Conservation (phyloP, 345 rosid genomes). For the Euphorbia lathyris region DNA sequence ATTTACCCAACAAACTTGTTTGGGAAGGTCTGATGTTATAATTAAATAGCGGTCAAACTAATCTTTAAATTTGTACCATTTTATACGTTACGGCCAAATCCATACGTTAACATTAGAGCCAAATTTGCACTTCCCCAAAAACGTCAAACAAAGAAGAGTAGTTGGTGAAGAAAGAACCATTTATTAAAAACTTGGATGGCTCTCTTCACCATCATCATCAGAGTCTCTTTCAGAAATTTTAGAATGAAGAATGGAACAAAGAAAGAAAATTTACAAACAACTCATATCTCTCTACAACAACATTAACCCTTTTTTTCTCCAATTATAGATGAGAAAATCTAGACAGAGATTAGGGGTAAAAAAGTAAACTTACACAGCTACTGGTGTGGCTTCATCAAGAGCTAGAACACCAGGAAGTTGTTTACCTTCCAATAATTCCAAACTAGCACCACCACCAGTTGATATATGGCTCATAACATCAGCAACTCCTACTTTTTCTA, state of each 20-base stretch:
- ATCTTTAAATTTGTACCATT: too few species aligned
- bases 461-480: slow-evolving; percentile 84
- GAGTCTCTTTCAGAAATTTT: slow-evolving; percentile 1
- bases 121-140: too few species aligned
- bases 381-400: slow-evolving; percentile 59
- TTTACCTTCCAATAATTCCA: slow-evolving; percentile 84
- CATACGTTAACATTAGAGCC: too few species aligned
- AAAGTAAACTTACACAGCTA: slow-evolving; percentile 41
- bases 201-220: slow-evolving; percentile 8
- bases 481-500: slow-evolving; percentile 79
- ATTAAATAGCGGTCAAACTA: too few species aligned
- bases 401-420: slow-evolving; percentile 84
- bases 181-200: slow-evolving; percentile 11
- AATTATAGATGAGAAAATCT: neutral
- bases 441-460: slow-evolving; percentile 90
- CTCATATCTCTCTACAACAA: slow-evolving; percentile 15
- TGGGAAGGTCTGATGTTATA: too few species aligned
- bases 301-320: slow-evolving; percentile 7
- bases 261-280: slow-evolving; percentile 15
- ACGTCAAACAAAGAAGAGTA: neutral
- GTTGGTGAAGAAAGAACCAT: slow-evolving; percentile 1
- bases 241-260: slow-evolving; percentile 1
- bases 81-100: too few species aligned
- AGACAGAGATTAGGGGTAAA: neutral
- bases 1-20: too few species aligned